These are phyloP conservation scores for Whalleya microplaca DNA, from an alignment of 2,329 filamentous ascomycete genomes.

Conservation along the genomic window DNA sequence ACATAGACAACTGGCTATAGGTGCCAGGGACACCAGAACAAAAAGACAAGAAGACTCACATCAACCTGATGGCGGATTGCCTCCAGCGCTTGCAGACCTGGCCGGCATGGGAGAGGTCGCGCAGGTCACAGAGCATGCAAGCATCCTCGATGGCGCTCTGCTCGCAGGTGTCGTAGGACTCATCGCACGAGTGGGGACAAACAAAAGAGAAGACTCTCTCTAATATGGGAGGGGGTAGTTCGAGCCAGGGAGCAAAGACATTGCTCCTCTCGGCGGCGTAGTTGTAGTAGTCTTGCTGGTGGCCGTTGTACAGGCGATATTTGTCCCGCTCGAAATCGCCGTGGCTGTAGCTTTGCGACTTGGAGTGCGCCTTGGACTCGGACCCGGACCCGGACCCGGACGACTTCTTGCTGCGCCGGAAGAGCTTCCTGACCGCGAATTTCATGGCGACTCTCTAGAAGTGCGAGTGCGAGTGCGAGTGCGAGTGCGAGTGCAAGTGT, in stretches of 20 bases:
- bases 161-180: constrained; percentile 81
- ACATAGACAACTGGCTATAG: constrained; percentile 18
- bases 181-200: constrained; percentile 80
- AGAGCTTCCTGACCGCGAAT: constrained; percentile 36
- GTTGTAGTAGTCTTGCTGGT: constrained; percentile 28
- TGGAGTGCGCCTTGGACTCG: constrained; percentile 26
- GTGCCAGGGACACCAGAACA: not conserved
- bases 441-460: constrained; percentile 29
- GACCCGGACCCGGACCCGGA: too few species aligned
- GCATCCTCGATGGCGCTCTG: constrained; percentile 75
- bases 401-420: constrained; percentile 39
- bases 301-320: constrained; percentile 33
- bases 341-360: constrained; percentile 20
- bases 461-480: not conserved
- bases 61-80: constrained; percentile 49
- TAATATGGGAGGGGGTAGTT: constrained; percentile 71
- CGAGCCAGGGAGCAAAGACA: constrained; percentile 39
- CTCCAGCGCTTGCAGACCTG: constrained; percentile 76
- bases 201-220: constrained; percentile 78
- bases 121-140: constrained; percentile 92
- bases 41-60: constrained; percentile 55
- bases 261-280: constrained; percentile 26
- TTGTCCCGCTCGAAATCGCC: constrained; percentile 35
- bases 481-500: too few species aligned
- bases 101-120: constrained; percentile 81